Base-by-base conservation (phyloP, 306 rosid species). In the Amphicarpaea edgeworthii region DNA sequence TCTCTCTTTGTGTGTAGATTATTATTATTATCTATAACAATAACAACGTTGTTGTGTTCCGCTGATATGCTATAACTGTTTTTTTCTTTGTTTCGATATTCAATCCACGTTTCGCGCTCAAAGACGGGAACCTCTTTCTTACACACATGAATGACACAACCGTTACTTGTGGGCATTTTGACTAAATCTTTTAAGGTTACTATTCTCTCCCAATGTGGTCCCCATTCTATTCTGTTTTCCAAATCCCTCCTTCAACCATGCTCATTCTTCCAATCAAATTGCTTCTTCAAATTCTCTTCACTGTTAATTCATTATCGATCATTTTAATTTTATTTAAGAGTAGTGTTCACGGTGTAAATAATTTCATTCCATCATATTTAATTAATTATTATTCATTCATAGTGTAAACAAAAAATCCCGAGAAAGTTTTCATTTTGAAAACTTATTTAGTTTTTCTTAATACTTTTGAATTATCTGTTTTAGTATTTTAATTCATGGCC, bases 21-120 rank as follows among this genome's bases (percentile, higher is more conserved):
- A n/a, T n/a, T n/a, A n/a, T n/a, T n/a, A n/a, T n/a, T n/a, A n/a
- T n/a, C n/a, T n/a, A n/a, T n/a, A n/a, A n/a, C n/a, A n/a, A n/a
- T n/a, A n/a, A n/a, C n/a, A n/a, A n/a, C n/a, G n/a, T n/a, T n/a
- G 72, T 10, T 77, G 45, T 61, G 17, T 38, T 17, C 5, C 73
- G n/a, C 41, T 59, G 24, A 81, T 65, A 81, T 65, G 76, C 69
- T 78, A 86, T 79, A 83, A 83, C 82, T 59, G 72, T n/a, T 81
- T 81, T 81, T 30, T 68, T 26, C 21, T 15, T 11, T 38, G n/a
- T 77, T 80, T 37, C 81, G 77, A 66, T 76, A 80, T 65, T 57
- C 82, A 84, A 73, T 77, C 86, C 90, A 82, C 79, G 16, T 83
- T 85, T 91, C 79, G 87, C 88, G 89, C 86, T 73, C 68, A 84